Evolutionary conservation across 208 protist species (phyloP).

Genomic region (Crithidia thermophila): DNA sequence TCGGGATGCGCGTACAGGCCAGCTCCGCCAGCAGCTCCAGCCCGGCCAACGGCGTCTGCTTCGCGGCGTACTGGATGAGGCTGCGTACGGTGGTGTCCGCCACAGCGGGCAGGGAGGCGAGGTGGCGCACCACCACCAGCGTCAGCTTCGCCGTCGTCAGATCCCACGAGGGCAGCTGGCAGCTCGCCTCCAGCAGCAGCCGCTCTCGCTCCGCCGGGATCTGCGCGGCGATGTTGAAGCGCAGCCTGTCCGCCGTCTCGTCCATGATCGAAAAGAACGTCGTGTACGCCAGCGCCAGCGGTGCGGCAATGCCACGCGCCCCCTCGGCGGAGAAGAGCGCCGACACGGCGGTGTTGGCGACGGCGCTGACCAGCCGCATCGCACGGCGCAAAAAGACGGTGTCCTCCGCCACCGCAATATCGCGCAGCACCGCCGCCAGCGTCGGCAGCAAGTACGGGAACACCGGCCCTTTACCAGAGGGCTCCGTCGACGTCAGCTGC

Average conservation of each 20-base stretch:
- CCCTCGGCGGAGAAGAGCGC: conserved; percentile 47
- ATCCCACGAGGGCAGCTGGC: conserved; percentile 64
- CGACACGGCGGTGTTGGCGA: conserved; percentile 46
- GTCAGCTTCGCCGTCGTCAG: conserved; percentile 56
- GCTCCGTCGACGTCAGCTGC: conserved; percentile 13
- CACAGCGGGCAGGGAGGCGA: conserved; percentile 64
- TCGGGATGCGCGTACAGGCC: conserved; percentile 70
- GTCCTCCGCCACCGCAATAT: conserved; percentile 34
- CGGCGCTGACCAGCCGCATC: conserved; percentile 53
- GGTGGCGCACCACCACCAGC: conserved; percentile 78
- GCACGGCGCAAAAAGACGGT: conserved; percentile 44
- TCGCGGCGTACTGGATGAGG: conserved; percentile 57
- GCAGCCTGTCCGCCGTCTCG: conserved; percentile 62
- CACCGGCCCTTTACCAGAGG: background rate
- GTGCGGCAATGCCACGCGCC: conserved; percentile 35
- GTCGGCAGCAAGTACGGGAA: conserved; percentile 57
- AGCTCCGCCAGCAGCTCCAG: conserved; percentile 81
- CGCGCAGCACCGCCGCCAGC: conserved; percentile 57
- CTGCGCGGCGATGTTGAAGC: conserved; percentile 71
- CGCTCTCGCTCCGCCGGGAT: conserved; percentile 34
- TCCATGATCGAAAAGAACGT: conserved; percentile 75
- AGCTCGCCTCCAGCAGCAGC: conserved; percentile 61
- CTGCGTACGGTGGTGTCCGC: conserved; percentile 56
- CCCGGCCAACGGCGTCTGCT: conserved; percentile 59
- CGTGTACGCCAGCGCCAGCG: conserved; percentile 43